Base-by-base conservation (phyloP, 139 green algal species). In the Auxenochlorella pyrenoidosa region DNA sequence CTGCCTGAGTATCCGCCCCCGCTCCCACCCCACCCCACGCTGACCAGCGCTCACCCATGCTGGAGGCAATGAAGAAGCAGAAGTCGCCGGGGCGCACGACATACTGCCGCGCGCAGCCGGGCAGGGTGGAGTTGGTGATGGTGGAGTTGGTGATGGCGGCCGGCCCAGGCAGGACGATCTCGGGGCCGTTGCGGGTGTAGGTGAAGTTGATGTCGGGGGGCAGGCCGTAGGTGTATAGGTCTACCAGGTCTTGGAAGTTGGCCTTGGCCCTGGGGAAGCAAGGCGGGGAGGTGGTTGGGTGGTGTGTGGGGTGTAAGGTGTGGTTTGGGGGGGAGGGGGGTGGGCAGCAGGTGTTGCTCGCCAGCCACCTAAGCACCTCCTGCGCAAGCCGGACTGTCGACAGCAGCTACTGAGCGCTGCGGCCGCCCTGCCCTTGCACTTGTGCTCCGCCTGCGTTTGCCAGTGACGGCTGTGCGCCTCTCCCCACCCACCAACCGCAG, bases 201-300 rank as follows among this genome's bases (percentile, higher is more conserved):
- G 70, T 76, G 70, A 76, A 76, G 34, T 76, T 43, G 1, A 30
- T 38, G 34, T 36, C 34, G 5, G 80, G 63, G 21, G 80, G 80
- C 54, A 51, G 63, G 63, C 80, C 80, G 40, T 60, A 85, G 28
- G 80, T 85, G 80, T 85, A 77, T 3, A 16, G 6, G 22, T 43
- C 30, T 3, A 76, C 60, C 60, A 85, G 80, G 4, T 30, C 3
- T 3, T 34, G 12, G 16, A 85, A 40, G 63, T 77, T 70, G 0
- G 66, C 80, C 41, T 75, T 44, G 28, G 22, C 60, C 34, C 80
- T 85, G 80, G 36, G 38, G 1, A 2, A 44, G 1, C 68, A 75
- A 22, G 66, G 36, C 3, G 30, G 47, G 38, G n/a, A n/a, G n/a
- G n/a, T n/a, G n/a, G n/a, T n/a, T n/a, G n/a, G n/a, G n/a, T n/a